A percentile compares a stretch with the other conserved stretches of the same genome.
These are phyloP conservation scores for Chlamydomonas sp. DNA, from an alignment of 139 green algal species.

Conservation along the genomic window DNA sequence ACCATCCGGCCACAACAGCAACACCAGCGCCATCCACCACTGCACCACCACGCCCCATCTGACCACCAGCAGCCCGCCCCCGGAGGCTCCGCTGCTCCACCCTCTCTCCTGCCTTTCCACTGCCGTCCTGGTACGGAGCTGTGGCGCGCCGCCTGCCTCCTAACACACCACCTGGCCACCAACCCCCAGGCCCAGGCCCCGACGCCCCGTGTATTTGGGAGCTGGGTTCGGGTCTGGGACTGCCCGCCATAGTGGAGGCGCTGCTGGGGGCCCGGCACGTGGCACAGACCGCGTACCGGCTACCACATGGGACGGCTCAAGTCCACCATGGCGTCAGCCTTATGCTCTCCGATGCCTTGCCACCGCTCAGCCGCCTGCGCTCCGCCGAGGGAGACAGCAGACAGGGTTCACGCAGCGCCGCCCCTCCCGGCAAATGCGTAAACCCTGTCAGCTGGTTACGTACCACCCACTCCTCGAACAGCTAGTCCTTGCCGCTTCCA, in stretches of 20 bases:
- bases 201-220: neutral
- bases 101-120: neutral
- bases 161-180: neutral
- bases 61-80: neutral
- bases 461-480: no score
- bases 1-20: no score
- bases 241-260: conserved; percentile 19
- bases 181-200: neutral
- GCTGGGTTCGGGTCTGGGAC: conserved; percentile 28
- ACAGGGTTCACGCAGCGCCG: no score
- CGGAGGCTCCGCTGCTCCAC: neutral
- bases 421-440: no score
- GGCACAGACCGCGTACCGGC: neutral
- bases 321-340: conserved; percentile 25
- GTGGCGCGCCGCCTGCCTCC: conserved; percentile 14
- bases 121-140: conserved; percentile 35
- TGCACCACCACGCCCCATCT: neutral
- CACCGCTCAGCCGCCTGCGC: no score
- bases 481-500: no score
- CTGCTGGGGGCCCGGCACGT: neutral
- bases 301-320: neutral
- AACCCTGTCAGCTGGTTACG: no score
- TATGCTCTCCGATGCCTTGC: neutral
- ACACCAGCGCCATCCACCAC: neutral
- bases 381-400: no score